phyloP scores from a whole-genome alignment of 192 early-diverging fungal species.

The Coemansia aciculifera region DNA sequence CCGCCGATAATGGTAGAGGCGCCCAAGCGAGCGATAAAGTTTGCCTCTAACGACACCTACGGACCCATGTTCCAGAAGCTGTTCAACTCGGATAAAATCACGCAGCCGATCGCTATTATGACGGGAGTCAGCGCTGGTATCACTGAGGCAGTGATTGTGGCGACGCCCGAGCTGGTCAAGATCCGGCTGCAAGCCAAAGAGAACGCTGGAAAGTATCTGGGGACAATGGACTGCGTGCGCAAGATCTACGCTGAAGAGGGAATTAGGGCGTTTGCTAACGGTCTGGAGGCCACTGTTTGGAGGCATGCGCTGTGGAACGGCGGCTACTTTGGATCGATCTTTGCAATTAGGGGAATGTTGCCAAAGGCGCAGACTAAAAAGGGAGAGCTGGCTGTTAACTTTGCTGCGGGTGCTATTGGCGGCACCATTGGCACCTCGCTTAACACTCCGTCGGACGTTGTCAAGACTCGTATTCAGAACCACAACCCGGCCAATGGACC shows the following conservation, averaged over 20 bases:
- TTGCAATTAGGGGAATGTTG: conserved; percentile 65
- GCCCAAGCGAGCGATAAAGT: conserved; percentile 97
- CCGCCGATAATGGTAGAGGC: conserved; percentile 98
- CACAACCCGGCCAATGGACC: conserved; percentile 67
- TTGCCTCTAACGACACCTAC: conserved; percentile 92
- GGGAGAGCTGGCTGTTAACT: conserved; percentile 78
- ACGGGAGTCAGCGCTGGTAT: conserved; percentile 89
- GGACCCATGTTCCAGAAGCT: conserved; percentile 66
- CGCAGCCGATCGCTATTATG: conserved; percentile 73
- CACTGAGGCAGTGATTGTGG: conserved; percentile 90
- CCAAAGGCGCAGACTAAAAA: conserved; percentile 83
- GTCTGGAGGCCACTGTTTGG: conserved; percentile 91
- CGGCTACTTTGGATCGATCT: conserved; percentile 73
- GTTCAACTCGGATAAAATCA: conserved; percentile 73
- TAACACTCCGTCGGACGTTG: conserved; percentile 96
- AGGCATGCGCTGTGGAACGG: conserved; percentile 96
- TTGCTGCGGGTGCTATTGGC: conserved; percentile 88
- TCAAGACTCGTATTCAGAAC: conserved; percentile 94
- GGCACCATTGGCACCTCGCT: conserved; percentile 90
- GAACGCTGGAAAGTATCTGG: conserved; percentile 81
- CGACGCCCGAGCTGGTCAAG: conserved; percentile 92
- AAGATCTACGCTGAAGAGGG: conserved; percentile 84
- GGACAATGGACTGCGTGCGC: conserved; percentile 73
- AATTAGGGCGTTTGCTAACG: conserved; percentile 82
- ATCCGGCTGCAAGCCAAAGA: conserved; percentile 92